These are phyloP conservation scores for Irpex sp. DNA, from an alignment of 1,284 basidiomycete genomes.

Conservation along the genomic window DNA sequence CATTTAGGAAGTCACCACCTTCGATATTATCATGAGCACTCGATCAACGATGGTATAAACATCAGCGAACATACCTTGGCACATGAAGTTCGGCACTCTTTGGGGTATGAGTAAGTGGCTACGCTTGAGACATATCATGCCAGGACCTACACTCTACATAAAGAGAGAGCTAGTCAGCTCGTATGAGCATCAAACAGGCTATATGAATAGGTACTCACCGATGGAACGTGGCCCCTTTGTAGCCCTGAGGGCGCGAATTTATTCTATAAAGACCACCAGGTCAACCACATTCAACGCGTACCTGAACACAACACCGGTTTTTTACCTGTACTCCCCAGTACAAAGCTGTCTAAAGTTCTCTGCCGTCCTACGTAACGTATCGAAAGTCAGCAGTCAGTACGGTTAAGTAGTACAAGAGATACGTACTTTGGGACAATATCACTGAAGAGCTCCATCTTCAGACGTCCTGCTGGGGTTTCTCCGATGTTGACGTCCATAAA, in stretches of 20 bases:
- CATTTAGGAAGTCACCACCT: constrained; percentile 87
- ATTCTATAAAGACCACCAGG: constrained; percentile 44
- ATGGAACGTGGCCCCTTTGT: constrained; percentile 88
- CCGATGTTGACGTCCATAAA: constrained; percentile 98
- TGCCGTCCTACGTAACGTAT: constrained; percentile 52
- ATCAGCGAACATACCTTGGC: constrained; percentile 54
- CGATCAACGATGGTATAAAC: neutral
- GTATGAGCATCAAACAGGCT: constrained; percentile 7
- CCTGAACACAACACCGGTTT: neutral
- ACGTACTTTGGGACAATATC: constrained; percentile 83
- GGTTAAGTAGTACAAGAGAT: constrained; percentile 27
- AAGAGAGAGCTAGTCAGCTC: constrained; percentile 14
- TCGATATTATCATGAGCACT: neutral
- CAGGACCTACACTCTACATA: constrained; percentile 64
- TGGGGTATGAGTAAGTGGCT: constrained; percentile 7
- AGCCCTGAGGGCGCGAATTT: constrained; percentile 84
- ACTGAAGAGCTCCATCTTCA: constrained; percentile 95
- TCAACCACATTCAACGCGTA: neutral
- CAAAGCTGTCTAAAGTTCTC: constrained; percentile 98
- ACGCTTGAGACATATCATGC: constrained; percentile 2
- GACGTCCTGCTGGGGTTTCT: constrained; percentile 88
- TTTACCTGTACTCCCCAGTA: constrained; percentile 91
- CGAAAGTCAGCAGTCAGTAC: neutral
- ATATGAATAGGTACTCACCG: constrained; percentile 50
- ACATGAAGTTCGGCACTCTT: constrained; percentile 82